Evolutionary conservation across 176 grass and related monocot genomes (phyloP).

Genomic region (Bolboschoenus planiculmis): DNA sequence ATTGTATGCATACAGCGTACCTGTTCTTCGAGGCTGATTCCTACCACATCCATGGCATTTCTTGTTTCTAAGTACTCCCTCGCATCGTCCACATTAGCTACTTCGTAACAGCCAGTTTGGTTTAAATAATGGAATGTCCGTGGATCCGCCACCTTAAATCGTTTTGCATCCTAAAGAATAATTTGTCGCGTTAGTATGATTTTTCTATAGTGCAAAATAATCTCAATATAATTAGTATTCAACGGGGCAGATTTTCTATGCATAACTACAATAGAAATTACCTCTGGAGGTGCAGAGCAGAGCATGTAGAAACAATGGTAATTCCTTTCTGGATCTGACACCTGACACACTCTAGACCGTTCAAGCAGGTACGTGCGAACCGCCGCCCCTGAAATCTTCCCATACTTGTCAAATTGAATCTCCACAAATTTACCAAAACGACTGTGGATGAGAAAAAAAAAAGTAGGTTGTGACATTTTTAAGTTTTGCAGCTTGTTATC

Average conservation of each 20-base stretch:
- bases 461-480: neutral
- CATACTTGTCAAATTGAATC: slow-evolving; percentile 90
- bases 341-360: slow-evolving; percentile 81
- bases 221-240: neutral
- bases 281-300: slow-evolving; percentile 80
- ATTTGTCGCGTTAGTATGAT: neutral
- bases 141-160: slow-evolving; percentile 76
- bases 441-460: slow-evolving; percentile 28
- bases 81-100: slow-evolving; percentile 82
- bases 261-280: slow-evolving; percentile 29
- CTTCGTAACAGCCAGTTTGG: slow-evolving; percentile 81
- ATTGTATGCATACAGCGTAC: slow-evolving; percentile 29
- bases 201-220: neutral
- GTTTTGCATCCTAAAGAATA: slow-evolving; percentile 60
- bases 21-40: slow-evolving; percentile 85
- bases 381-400: slow-evolving; percentile 89
- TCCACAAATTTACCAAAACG: slow-evolving; percentile 97
- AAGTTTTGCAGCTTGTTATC: neutral
- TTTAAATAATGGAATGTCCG: slow-evolving; percentile 87
- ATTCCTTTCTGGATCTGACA: slow-evolving; percentile 88
- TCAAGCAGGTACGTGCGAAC: slow-evolving; percentile 85
- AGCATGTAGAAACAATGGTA: slow-evolving; percentile 99
- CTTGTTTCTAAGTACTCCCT: slow-evolving; percentile 88
- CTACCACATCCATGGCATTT: slow-evolving; percentile 92
- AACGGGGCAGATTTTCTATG: neutral